Evolutionary conservation across 2,329 filamentous ascomycete species (phyloP), one percentile per base, ranked within the genome.

Genomic region (Ophiosphaerella narmari): DNA sequence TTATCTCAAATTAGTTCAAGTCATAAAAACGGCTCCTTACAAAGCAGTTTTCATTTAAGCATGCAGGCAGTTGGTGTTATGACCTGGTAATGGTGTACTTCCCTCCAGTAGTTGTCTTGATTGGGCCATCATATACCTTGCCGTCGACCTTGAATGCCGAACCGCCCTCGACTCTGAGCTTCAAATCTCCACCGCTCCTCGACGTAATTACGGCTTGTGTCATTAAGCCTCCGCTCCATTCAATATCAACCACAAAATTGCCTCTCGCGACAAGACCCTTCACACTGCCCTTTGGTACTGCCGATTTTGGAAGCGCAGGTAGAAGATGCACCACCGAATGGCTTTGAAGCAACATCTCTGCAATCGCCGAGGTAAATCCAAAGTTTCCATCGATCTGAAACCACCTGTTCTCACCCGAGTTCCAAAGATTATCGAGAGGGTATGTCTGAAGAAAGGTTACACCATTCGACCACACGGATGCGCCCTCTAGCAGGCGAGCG

Each of bases 361-460:
- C 54, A 12, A 81, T 75, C 2, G 76, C 79, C 3, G 76, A 75
- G n/a, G 73, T 74, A 1, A 74, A 75, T 1, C 79, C 79, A 52
- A 80, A 78, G 45, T 81, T 81, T 1, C 78, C 78, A 55, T 81
- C 78, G 18, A 80, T 79, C 53, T 81, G 78, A 53, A 80, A 80
- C 35, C 47, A 52, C 5, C 51, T 40, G 1, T 46, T 50, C 11
- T 52, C 52, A 7, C 51, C 51, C 0, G 47, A 46, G 21, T 55
- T 50, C 52, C 51, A 52, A 24, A 52, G 13, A n/a, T 55, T 55
- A 12, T 48, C 44, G 4, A 48, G 51, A 2, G 47, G 44, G 8
- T 50, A 52, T 8, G 48, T 52, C 5, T 52, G 51, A 37, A 55
- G 43, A 38, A 55, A 55, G 2, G 26, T 66, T 57, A 33, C 70